These are phyloP conservation scores for Lactarius deliciosus DNA, from an alignment of 768 basidiomycete species.

Conservation along the genomic window DNA sequence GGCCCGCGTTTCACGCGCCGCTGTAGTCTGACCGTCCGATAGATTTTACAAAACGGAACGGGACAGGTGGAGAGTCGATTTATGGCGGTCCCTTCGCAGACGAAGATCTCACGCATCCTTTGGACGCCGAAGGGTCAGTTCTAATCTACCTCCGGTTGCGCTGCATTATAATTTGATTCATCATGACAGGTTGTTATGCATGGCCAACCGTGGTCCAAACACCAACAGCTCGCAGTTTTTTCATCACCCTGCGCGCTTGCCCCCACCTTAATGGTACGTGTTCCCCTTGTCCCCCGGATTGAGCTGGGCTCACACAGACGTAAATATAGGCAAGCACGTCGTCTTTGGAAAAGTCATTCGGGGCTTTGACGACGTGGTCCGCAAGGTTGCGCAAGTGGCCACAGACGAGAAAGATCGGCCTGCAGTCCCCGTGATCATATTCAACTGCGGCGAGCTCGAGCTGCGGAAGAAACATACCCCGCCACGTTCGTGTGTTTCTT, in stretches of 20 bases:
- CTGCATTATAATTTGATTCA: not conserved
- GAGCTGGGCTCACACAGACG: constrained; percentile 32
- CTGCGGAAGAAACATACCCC: constrained; percentile 46
- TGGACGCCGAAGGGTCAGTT: constrained; percentile 61
- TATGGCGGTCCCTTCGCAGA: constrained; percentile 76
- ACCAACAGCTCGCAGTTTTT: constrained; percentile 88
- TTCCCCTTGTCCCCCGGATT: constrained; percentile 34
- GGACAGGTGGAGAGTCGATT: constrained; percentile 79
- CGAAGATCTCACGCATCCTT: constrained; percentile 63
- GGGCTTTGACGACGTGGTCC: constrained; percentile 59
- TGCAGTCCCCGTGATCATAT: constrained; percentile 59
- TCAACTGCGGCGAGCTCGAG: constrained; percentile 84
- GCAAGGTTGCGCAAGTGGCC: constrained; percentile 58
- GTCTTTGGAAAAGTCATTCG: constrained; percentile 52
- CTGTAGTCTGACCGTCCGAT: not conserved
- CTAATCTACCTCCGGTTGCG: not conserved
- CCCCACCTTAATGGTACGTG: constrained; percentile 69
- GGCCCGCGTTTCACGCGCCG: not conserved
- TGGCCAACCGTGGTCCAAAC: constrained; percentile 85
- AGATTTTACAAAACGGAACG: constrained; percentile 81
- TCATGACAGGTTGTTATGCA: constrained; percentile 63
- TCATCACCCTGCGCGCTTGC: constrained; percentile 75
- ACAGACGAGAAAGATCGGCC: constrained; percentile 80
- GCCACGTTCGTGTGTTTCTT: constrained; percentile 27
- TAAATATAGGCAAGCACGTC: constrained; percentile 54